Base-by-base conservation (phyloP, 2,329 filamentous ascomycete genomes). In the Camillea tinctor region DNA sequence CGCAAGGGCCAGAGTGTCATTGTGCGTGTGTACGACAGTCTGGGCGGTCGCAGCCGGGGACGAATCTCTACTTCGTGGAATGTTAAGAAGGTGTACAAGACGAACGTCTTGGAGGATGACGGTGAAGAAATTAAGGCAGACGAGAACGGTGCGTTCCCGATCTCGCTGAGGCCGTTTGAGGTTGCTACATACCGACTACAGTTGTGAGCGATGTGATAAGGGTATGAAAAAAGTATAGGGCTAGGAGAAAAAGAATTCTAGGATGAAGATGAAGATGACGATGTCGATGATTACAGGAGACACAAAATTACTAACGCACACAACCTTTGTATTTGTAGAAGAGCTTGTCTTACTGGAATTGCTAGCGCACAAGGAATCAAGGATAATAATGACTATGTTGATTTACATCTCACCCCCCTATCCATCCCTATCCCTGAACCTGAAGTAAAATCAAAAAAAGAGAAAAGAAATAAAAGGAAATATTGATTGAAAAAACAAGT, bases 101-200 rank as follows among this genome's bases (percentile, higher is more conserved):
- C 88, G 50, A 98, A 97, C 76, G 74, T 96, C 63, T 78, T 99
- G 30, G 95, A 99, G 74, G 95, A 99, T 74, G 90, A 96, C 69
- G 76, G 88, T 58, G 88, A 92, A 65, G 86, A 88, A 71, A 69
- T 92, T 60, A 74, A 81, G 56, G 62, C 88, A 15, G 71, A 77
- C 44, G 69, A 75, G 59, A 70, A 76, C 63, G 81, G 79, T 63
- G 75, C 78, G 67, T 84, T 91, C 60, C 73, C 81, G 52, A 84
- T 95, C 67, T 83, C 84, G 56, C 72, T 97, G 66, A 83, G 90
- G 68, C 85, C 92, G 20, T 97, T 96, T 75, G 93, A 97, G 80
- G 90, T 97, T 60, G 91, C 88, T 20, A 95, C 91, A 1, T 95
- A 85, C 74, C 86, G 89, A 71, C 77, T 94, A 64, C 76, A 83